These are phyloP conservation scores for Cladorrhinum sp. DNA, from an alignment of 2,329 filamentous ascomycete genomes.

Conservation along the genomic window DNA sequence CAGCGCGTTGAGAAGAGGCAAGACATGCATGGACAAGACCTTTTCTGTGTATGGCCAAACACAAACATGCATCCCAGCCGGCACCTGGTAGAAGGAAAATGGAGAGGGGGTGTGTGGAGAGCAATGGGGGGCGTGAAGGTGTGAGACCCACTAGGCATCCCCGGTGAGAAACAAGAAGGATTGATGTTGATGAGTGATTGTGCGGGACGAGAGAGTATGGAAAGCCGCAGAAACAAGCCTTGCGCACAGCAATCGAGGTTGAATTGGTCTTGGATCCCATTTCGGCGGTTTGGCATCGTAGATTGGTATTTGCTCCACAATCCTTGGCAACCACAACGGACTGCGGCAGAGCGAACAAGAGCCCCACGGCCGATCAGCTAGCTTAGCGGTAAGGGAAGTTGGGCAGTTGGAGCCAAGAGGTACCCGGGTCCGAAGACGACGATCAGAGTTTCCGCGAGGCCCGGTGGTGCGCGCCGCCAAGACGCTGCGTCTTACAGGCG, in stretches of 20 bases:
- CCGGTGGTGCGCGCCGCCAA: conserved; percentile 19
- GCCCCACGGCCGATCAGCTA: conserved; percentile 25
- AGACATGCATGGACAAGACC: conserved; percentile 14
- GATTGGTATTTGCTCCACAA: conserved; percentile 26
- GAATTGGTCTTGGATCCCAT: conserved; percentile 20
- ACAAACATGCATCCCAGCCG: not conserved
- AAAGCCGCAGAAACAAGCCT: conserved; percentile 22
- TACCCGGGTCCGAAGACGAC: conserved; percentile 19
- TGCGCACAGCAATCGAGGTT: conserved; percentile 21
- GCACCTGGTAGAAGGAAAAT: not conserved
- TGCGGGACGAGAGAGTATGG: conserved; percentile 16
- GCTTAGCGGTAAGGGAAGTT: conserved; percentile 18
- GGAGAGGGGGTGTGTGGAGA: not conserved
- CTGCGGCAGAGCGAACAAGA: conserved; percentile 21
- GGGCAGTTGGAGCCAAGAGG: conserved; percentile 20
- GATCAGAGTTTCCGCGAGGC: conserved; percentile 22
- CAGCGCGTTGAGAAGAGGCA: not conserved
- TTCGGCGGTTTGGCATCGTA: conserved; percentile 27
- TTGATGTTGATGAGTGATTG: conserved; percentile 9
- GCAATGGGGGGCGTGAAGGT: not conserved
- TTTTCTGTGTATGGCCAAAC: conserved; percentile 1
- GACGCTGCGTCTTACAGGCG: conserved; percentile 17
- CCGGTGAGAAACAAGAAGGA: not conserved
- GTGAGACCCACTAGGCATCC: conserved; percentile 3
- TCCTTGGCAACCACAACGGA: conserved; percentile 25